A percentile compares a stretch with the other conserved stretches of the same genome.
Evolutionary conservation across 352 stramenopile species (phyloP).

Genomic region (Pythium sp.): DNA sequence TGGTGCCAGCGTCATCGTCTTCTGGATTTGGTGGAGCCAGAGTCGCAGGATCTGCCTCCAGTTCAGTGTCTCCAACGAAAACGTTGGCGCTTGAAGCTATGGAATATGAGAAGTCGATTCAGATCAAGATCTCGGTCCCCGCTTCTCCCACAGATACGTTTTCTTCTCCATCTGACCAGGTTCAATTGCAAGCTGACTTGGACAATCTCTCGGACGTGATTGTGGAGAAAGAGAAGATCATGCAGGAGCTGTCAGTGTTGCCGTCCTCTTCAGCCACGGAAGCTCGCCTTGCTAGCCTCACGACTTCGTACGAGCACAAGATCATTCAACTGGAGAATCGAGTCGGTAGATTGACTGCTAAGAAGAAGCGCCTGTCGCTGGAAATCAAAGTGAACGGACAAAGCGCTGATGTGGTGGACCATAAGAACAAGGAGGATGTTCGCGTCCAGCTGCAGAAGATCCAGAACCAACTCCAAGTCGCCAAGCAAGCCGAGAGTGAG

Average conservation of each 20-base stretch:
- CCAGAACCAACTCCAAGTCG: constrained; percentile 32
- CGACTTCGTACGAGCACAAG: constrained; percentile 38
- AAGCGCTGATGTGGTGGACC: background rate
- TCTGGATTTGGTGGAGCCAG: constrained; percentile 6
- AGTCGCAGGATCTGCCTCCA: background rate
- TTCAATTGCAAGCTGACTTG: constrained; percentile 20
- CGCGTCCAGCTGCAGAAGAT: constrained; percentile 25
- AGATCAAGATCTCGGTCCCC: constrained; percentile 3
- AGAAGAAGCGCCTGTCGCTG: constrained; percentile 30
- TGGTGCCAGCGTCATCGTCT: background rate
- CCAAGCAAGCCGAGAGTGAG: constrained; percentile 32
- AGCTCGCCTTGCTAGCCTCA: constrained; percentile 31
- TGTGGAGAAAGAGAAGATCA: constrained; percentile 50
- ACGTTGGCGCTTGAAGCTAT: constrained; percentile 30
- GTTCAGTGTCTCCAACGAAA: constrained; percentile 16
- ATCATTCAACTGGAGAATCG: constrained; percentile 35
- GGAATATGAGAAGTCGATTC: constrained; percentile 32
- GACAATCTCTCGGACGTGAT: constrained; percentile 44
- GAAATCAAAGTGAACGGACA: constrained; percentile 17
- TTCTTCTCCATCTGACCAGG: background rate
- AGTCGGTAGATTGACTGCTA: constrained; percentile 21
- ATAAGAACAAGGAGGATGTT: constrained; percentile 10
- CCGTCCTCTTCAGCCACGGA: constrained; percentile 10
- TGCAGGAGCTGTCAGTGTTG: constrained; percentile 21
- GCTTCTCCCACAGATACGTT: too few species aligned